phyloP scores from a whole-genome alignment of 78 protist species.

The Planoprotostelium fungivorum region DNA sequence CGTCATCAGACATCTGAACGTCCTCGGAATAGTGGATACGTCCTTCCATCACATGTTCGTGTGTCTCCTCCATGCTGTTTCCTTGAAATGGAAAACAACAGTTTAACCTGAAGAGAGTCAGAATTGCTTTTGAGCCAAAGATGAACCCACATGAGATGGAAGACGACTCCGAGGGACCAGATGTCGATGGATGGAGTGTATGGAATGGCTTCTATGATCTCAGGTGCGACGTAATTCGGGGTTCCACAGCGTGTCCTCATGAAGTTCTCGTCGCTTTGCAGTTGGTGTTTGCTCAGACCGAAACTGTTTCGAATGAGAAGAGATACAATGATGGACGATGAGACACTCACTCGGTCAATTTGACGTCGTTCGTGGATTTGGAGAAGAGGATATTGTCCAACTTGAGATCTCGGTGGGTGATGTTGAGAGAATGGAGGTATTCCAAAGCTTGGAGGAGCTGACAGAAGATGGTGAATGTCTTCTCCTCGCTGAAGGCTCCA shows the following conservation, averaged over 20 bases:
- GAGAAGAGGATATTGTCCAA: neutral
- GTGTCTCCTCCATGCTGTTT: neutral
- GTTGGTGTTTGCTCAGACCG: neutral
- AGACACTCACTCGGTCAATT: neutral
- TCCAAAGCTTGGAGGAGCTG: neutral
- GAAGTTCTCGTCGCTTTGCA: neutral
- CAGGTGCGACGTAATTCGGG: neutral
- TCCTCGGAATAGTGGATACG: no score
- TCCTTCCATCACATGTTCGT: no score
- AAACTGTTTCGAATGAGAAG: neutral
- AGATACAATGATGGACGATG: neutral
- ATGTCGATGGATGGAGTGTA: neutral
- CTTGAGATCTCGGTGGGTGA: neutral
- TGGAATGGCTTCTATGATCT: neutral
- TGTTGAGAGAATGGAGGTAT: neutral
- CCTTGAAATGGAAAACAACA: neutral
- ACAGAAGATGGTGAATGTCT: neutral
- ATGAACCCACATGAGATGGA: neutral
- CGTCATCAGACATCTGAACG: no score
- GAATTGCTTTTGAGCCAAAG: neutral
- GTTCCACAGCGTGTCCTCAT: neutral
- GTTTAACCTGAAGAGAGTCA: neutral
- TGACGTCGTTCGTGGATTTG: neutral
- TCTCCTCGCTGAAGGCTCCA: neutral
- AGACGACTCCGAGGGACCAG: neutral